Percentiles rank a stretch among this genome's conserved stretches.
Evolutionary conservation across 228 moss, liverwort and hornwort species (phyloP).

Genomic region (Sphagnum magellanicum): DNA sequence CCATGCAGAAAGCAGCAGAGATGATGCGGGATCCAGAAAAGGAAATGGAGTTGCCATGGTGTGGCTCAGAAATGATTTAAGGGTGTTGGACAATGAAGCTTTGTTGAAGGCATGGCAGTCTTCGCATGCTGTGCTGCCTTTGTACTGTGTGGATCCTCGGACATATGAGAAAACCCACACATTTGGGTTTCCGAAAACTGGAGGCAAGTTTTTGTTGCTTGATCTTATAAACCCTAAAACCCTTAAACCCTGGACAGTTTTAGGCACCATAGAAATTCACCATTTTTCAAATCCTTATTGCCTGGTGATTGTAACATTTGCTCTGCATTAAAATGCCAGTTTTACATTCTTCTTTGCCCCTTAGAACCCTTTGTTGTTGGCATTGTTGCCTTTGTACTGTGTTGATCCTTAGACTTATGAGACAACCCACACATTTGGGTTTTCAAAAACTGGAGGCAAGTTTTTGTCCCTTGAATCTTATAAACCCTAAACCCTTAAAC

Average conservation of each 20-base stretch:
- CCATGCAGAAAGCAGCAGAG: too few relatives aligned
- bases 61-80: slow-evolving; percentile 94
- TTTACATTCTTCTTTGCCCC: too few relatives aligned
- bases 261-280: too few relatives aligned
- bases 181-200: slow-evolving; percentile 95
- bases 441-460: slow-evolving; percentile 95
- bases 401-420: slow-evolving; percentile 87
- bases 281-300: too few relatives aligned
- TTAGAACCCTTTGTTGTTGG: neutral
- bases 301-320: too few relatives aligned
- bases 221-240: too few relatives aligned
- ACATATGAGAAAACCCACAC: slow-evolving; percentile 70
- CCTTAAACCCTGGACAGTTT: too few relatives aligned
- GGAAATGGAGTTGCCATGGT: slow-evolving; percentile 71
- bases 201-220: slow-evolving; percentile 43
- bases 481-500: too few relatives aligned
- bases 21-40: slow-evolving; percentile 14
- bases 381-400: slow-evolving; percentile 84
- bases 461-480: neutral
- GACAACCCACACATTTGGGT: slow-evolving; percentile 74
- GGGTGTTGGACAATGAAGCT: slow-evolving; percentile 85
- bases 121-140: slow-evolving; percentile 75
- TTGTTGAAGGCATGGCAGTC: slow-evolving; percentile 85
- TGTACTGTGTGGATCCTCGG: slow-evolving; percentile 90
- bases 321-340: too few relatives aligned